These are phyloP conservation scores for Populus nigra DNA, from an alignment of 345 rosid species.

Conservation along the genomic window DNA sequence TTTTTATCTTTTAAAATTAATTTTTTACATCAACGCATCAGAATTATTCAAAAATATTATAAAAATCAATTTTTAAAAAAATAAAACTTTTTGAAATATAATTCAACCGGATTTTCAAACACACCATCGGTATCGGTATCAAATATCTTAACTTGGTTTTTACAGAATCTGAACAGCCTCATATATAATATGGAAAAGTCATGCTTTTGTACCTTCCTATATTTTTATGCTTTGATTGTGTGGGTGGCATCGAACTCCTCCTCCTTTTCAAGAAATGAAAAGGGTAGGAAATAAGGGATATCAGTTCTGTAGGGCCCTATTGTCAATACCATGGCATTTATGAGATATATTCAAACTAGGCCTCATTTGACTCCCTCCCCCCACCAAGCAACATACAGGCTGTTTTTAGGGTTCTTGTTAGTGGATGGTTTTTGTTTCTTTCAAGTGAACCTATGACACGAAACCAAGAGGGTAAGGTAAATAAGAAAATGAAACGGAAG, in stretches of 20 bases:
- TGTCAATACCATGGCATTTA: slow-evolving; percentile 24
- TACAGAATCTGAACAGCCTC: slow-evolving; percentile 15
- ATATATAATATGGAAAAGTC: background rate
- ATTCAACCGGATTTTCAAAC: too few species aligned
- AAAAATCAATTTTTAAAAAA: too few species aligned
- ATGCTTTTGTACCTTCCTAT: background rate
- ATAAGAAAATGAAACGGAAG: background rate
- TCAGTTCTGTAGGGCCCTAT: slow-evolving; percentile 7
- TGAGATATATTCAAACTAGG: slow-evolving; percentile 2
- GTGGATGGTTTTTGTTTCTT: slow-evolving; percentile 19
- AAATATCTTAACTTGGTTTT: slow-evolving; percentile 20
- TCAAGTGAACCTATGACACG: slow-evolving; percentile 4
- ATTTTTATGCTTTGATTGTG: slow-evolving; percentile 3
- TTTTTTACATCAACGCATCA: rapidly evolving
- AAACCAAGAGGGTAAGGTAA: slow-evolving; percentile 8
- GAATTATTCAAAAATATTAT: too few species aligned
- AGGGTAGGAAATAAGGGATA: background rate
- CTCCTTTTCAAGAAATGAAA: slow-evolving; percentile 32
- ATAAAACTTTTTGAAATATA: too few species aligned
- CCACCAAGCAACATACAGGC: slow-evolving; percentile 30
- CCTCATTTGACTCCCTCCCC: background rate
- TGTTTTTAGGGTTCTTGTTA: slow-evolving; percentile 14
- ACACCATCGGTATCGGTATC: too few species aligned
- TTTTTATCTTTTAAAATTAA: too few species aligned
- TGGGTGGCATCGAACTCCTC: slow-evolving; percentile 23